phyloP scores from a whole-genome alignment of 1,139 yeast species.

The Petasospora fabianii region DNA sequence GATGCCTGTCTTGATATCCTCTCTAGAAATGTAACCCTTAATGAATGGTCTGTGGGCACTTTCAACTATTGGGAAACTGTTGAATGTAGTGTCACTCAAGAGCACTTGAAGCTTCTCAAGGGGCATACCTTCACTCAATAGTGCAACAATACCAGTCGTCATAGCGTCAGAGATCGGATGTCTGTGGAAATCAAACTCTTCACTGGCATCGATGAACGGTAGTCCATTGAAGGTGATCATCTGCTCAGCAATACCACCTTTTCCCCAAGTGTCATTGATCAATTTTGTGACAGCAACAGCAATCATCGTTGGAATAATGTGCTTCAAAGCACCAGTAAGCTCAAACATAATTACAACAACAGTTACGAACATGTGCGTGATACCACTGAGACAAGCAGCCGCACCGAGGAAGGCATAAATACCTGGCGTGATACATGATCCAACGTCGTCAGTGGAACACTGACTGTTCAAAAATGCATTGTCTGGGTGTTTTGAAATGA shows the following conservation, averaged over 20 bases:
- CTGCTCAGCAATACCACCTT: slow-evolving; percentile 91
- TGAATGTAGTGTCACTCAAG: slow-evolving; percentile 38
- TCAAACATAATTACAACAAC: slow-evolving; percentile 96
- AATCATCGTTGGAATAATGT: slow-evolving; percentile 92
- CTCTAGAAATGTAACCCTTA: slow-evolving; percentile 23
- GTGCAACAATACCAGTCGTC: slow-evolving; percentile 50
- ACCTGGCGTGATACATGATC: slow-evolving; percentile 78
- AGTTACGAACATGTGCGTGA: slow-evolving; percentile 85
- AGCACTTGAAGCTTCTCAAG: slow-evolving; percentile 30
- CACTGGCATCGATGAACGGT: slow-evolving; percentile 79
- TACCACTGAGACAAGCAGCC: slow-evolving; percentile 91
- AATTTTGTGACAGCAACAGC: slow-evolving; percentile 88
- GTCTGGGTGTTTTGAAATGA: slow-evolving; percentile 43
- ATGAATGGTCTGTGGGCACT: slow-evolving; percentile 24
- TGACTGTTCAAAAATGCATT: slow-evolving; percentile 43
- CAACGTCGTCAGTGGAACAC: slow-evolving; percentile 36
- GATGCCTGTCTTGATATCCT: slow-evolving; percentile 13
- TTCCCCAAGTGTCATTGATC: slow-evolving; percentile 72
- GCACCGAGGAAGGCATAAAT: slow-evolving; percentile 97
- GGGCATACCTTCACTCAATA: slow-evolving; percentile 42
- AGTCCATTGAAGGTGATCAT: slow-evolving; percentile 87
- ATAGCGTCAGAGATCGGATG: slow-evolving; percentile 61
- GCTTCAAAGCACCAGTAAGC: slow-evolving; percentile 86
- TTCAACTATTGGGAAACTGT: slow-evolving; percentile 55
- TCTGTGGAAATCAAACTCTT: slow-evolving; percentile 49